Percentiles rank a stretch among this genome's conserved stretches.
Evolutionary conservation across 441 rosid genomes (phyloP).

Genomic region (Euphorbia celastroides): DNA sequence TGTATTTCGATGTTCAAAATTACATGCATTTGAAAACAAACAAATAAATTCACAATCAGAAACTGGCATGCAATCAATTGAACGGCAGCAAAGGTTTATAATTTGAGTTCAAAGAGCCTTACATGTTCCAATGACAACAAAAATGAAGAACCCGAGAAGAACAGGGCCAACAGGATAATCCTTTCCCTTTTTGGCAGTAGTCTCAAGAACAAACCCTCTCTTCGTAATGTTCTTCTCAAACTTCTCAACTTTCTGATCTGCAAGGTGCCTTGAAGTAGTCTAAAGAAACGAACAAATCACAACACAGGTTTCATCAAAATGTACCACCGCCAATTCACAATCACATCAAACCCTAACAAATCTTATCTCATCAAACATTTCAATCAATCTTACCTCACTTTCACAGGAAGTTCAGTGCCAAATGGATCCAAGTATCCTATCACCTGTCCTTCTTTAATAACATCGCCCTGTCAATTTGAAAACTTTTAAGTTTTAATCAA

Average conservation of each 20-base stretch:
- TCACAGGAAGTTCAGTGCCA: constrained; percentile 77
- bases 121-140: constrained; percentile 93
- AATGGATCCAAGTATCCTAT: constrained; percentile 83
- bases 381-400: background rate
- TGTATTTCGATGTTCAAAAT: too few species aligned
- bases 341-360: background rate
- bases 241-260: constrained; percentile 68
- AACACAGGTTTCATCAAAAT: background rate
- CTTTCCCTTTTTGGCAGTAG: constrained; percentile 67
- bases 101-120: constrained; percentile 16
- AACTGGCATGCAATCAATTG: too few species aligned
- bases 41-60: too few species aligned
- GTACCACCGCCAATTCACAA: background rate
- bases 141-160: constrained; percentile 81
- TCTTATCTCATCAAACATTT: background rate
- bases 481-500: constrained; percentile 2
- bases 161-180: constrained; percentile 85
- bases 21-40: too few species aligned
- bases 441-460: constrained; percentile 76
- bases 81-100: background rate
- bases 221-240: constrained; percentile 77
- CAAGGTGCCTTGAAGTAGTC: constrained; percentile 84
- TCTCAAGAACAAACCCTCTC: constrained; percentile 79
- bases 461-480: constrained; percentile 56
- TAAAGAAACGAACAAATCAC: constrained; percentile 11